Evolutionary conservation across 2,329 filamentous ascomycete species (phyloP).

Genomic region (Colletotrichum endophyticum): DNA sequence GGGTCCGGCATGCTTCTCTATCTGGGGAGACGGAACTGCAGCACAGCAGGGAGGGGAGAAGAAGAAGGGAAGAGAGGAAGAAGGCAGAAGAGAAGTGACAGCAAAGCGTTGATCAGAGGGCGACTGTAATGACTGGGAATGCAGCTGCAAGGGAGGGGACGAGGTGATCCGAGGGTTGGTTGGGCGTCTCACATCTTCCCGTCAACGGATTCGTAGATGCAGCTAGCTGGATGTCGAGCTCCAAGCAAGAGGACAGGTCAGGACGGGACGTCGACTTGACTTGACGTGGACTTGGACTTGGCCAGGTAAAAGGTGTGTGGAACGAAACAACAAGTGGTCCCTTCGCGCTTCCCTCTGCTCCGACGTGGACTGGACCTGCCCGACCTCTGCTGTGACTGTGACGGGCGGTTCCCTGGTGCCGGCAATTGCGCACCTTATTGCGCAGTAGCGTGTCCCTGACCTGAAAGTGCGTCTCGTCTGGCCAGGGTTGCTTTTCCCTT

Average conservation of each 20-base stretch:
- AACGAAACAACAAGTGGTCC: background rate
- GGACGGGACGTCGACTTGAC: background rate
- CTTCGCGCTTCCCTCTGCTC: background rate
- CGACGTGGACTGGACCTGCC: background rate
- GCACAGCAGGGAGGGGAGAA: background rate
- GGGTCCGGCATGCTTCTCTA: constrained; percentile 38
- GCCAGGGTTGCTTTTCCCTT: background rate
- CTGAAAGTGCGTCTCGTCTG: background rate
- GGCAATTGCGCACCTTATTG: background rate
- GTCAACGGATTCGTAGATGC: background rate
- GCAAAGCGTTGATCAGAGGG: background rate
- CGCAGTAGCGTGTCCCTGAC: background rate
- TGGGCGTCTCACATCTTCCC: constrained; percentile 18
- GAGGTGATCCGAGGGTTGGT: constrained; percentile 5
- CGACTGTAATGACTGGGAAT: background rate
- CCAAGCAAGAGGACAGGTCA: background rate
- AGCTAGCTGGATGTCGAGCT: background rate
- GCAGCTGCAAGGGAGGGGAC: background rate
- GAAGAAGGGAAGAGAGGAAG: background rate
- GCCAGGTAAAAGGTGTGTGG: background rate
- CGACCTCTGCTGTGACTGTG: background rate
- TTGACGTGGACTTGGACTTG: background rate
- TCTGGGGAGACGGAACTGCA: background rate
- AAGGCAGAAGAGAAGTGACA: constrained; percentile 7
- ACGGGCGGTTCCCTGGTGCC: background rate